A percentile compares a stretch with the other conserved stretches of the same genome.
phyloP scores from a whole-genome alignment of 805 yeast genomes.

The Spencermartinsiella europaea region DNA sequence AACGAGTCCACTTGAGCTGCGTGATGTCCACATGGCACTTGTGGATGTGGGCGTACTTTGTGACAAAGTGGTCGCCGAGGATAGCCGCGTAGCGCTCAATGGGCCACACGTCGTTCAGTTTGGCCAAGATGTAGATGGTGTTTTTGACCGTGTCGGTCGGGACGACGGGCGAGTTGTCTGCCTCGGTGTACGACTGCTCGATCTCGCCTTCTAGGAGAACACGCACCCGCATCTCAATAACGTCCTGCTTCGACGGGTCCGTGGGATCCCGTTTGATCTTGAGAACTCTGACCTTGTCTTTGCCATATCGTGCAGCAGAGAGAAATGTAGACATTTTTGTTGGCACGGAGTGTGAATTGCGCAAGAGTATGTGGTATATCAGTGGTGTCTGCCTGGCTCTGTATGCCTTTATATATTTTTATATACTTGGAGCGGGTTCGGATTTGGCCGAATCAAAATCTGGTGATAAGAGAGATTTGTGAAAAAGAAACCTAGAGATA shows the following conservation, averaged over 20 bases:
- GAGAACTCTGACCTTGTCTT: conserved; percentile 86
- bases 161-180: conserved; percentile 83
- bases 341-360: too few relatives aligned
- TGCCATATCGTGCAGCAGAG: conserved; percentile 67
- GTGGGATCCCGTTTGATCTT: conserved; percentile 76
- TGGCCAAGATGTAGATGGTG: conserved; percentile 79
- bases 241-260: conserved; percentile 70
- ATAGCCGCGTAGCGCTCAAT: conserved; percentile 86
- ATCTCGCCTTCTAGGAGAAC: conserved; percentile 73
- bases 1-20: conserved; percentile 79
- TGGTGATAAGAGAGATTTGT: too few relatives aligned
- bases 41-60: conserved; percentile 70
- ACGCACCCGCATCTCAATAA: conserved; percentile 78
- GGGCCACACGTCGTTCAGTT: conserved; percentile 79
- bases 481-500: too few relatives aligned
- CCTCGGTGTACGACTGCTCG: conserved; percentile 76
- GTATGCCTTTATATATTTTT: too few relatives aligned
- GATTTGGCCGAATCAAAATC: too few relatives aligned
- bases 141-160: conserved; percentile 94
- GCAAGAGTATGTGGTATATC: too few relatives aligned
- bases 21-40: conserved; percentile 62
- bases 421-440: too few relatives aligned
- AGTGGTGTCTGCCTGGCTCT: too few relatives aligned
- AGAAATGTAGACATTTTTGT: conserved; percentile 1
- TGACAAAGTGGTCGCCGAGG: conserved; percentile 73